These are phyloP conservation scores for Elasticomyces elasticus DNA, from an alignment of 495 filamentous ascomycete species.

Conservation along the genomic window DNA sequence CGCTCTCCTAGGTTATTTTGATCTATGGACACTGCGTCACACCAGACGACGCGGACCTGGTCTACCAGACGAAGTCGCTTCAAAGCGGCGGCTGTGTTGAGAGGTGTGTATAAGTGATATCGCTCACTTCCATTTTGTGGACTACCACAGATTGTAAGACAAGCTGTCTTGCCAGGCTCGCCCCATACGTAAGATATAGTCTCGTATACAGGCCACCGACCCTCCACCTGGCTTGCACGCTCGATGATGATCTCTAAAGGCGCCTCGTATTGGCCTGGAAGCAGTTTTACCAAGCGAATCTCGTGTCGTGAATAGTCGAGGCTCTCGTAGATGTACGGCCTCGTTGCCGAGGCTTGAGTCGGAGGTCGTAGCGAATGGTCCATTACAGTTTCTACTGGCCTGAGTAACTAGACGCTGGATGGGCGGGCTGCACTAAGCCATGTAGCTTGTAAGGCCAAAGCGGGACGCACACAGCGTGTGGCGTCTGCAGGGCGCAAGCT, in stretches of 20 bases:
- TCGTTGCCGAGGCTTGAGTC: neutral
- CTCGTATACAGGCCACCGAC: neutral
- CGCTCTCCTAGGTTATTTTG: constrained; percentile 17
- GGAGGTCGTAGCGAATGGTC: no score
- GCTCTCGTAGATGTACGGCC: neutral
- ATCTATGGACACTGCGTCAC: constrained; percentile 19
- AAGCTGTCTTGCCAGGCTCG: neutral
- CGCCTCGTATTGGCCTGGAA: neutral
- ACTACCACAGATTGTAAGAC: no score
- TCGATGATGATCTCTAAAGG: neutral
- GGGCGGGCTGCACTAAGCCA: no score
- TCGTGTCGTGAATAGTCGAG: neutral
- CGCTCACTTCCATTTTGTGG: no score
- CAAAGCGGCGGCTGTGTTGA: neutral
- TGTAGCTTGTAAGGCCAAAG: no score
- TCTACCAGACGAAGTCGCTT: neutral
- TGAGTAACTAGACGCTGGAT: no score
- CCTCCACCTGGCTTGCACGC: neutral
- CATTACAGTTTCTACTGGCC: no score
- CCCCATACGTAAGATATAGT: constrained; percentile 7
- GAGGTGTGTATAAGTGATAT: neutral
- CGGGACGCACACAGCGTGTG: no score
- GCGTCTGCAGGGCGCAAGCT: no score
- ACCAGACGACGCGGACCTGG: neutral
- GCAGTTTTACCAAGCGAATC: neutral